These are phyloP conservation scores for Euphorbia tirucalli DNA, from an alignment of 345 rosid species.

Conservation along the genomic window DNA sequence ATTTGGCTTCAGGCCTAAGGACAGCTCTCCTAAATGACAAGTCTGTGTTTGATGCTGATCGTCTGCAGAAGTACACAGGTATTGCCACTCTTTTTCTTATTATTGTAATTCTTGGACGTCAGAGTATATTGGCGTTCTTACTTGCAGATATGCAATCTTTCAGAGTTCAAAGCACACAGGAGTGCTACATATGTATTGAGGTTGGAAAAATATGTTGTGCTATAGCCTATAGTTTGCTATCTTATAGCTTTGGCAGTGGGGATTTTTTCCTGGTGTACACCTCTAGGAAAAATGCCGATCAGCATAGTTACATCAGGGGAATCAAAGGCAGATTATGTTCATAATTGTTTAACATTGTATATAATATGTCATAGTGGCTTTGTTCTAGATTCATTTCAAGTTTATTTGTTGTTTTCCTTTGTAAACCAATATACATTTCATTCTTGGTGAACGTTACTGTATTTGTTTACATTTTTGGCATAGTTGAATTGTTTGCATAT, in stretches of 20 bases:
- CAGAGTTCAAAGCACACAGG: not conserved
- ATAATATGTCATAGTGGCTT: not conserved
- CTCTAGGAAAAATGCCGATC: not conserved
- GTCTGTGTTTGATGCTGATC: conserved; percentile 69
- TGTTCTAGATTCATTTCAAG: not conserved
- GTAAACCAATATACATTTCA: not conserved
- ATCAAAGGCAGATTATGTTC: too few relatives aligned
- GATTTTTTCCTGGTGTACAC: not conserved
- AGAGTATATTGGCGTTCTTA: not conserved
- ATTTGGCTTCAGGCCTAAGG: conserved; percentile 64
- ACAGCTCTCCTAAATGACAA: conserved; percentile 62
- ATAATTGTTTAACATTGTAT: not conserved
- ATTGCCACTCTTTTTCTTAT: not conserved
- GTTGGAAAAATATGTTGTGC: not conserved
- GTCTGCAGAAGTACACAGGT: conserved; percentile 67
- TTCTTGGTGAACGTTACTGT: not conserved
- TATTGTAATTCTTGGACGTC: not conserved
- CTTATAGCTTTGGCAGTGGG: not conserved
- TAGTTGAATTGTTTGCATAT: not conserved
- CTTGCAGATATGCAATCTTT: not conserved
- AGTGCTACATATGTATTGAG: not conserved
- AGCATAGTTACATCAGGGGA: not conserved
- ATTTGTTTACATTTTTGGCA: not conserved
- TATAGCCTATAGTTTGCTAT: not conserved
- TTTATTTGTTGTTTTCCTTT: not conserved